Evolutionary conservation across 2,329 filamentous ascomycete genomes (phyloP).

Genomic region (Venturia carpophila): DNA sequence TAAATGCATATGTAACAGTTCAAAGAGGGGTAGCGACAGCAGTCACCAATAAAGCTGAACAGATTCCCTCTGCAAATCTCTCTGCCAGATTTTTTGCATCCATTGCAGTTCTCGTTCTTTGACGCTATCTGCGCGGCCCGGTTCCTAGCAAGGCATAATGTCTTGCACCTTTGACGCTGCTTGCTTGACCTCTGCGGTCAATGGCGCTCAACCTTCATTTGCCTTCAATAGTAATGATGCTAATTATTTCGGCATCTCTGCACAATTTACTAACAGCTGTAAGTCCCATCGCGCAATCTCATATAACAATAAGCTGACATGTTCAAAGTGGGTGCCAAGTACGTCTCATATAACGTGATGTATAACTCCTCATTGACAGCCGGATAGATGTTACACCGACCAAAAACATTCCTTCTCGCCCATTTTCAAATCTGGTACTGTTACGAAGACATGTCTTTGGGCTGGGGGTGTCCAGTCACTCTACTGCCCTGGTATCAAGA

Average conservation of each 20-base stretch:
- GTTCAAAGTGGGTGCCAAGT: background rate
- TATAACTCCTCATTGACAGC: background rate
- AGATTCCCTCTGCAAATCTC: background rate
- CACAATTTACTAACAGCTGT: background rate
- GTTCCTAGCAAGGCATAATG: background rate
- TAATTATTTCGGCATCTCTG: slow-evolving; percentile 11
- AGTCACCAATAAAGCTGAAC: background rate
- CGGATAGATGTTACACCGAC: slow-evolving; percentile 2
- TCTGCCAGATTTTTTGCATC: background rate
- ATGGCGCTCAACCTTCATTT: slow-evolving; percentile 10
- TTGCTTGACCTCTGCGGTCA: slow-evolving; percentile 13
- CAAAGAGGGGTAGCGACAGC: background rate
- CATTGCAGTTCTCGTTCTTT: background rate
- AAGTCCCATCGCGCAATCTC: background rate
- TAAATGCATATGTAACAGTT: background rate
- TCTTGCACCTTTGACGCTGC: slow-evolving; percentile 10
- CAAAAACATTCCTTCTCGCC: background rate
- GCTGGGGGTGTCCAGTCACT: slow-evolving; percentile 8
- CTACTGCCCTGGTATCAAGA: background rate
- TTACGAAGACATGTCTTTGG: slow-evolving; percentile 3
- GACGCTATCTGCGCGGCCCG: background rate
- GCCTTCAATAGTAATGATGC: background rate
- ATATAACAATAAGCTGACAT: background rate
- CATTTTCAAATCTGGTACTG: background rate
- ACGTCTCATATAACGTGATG: background rate